These are phyloP conservation scores for Talaromyces sp. DNA, from an alignment of 2,329 filamentous ascomycete genomes.

Conservation along the genomic window DNA sequence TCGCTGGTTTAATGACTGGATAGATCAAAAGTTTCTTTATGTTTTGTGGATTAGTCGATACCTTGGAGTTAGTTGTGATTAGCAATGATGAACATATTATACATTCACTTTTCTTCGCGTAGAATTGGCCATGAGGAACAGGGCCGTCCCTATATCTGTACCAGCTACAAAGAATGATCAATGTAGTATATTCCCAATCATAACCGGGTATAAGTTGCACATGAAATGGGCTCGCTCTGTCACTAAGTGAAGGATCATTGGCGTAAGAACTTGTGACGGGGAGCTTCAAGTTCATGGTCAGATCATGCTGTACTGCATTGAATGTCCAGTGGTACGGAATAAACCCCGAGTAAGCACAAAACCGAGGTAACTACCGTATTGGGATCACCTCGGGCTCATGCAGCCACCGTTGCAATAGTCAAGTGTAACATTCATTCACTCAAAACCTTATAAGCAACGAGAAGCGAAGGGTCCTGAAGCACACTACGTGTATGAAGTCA, in stretches of 20 bases:
- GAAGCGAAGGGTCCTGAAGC: not conserved
- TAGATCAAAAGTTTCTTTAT: constrained; percentile 19
- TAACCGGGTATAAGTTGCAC: not conserved
- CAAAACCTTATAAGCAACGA: not conserved
- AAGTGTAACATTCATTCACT: not conserved
- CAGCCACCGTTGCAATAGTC: not conserved
- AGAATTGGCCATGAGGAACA: not conserved
- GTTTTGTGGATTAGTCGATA: constrained; percentile 17
- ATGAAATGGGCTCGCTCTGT: not conserved
- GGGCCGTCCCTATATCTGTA: not conserved
- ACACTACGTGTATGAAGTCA: not conserved
- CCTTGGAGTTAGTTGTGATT: constrained; percentile 15
- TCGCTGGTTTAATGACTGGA: constrained; percentile 16
- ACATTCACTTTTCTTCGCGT: not conserved
- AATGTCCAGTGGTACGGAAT: not conserved
- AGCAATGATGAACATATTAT: constrained; percentile 14
- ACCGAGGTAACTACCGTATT: not conserved
- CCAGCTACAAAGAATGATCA: not conserved
- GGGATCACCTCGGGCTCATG: not conserved
- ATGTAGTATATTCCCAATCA: not conserved
- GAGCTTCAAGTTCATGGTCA: not conserved
- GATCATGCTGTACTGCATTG: not conserved
- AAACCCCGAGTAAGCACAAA: not conserved
- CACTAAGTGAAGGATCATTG: not conserved
- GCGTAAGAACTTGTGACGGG: not conserved